phyloP scores from a whole-genome alignment of 768 basidiomycete genomes.

The Leccinum longicurvipes region DNA sequence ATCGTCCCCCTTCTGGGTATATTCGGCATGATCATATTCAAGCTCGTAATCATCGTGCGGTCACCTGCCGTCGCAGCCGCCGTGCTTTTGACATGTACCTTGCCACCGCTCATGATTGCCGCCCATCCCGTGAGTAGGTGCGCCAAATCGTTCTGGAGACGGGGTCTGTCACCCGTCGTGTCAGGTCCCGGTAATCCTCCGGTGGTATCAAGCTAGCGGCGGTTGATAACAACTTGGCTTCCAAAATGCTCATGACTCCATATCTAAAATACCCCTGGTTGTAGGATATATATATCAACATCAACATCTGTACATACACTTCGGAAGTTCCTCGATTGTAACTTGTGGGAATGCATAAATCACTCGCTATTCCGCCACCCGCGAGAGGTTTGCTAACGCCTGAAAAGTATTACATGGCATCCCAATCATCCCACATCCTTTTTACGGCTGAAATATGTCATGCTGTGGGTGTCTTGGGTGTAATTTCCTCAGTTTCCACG shows the following conservation, averaged over 20 bases:
- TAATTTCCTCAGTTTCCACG: conserved; percentile 62
- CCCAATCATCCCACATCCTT: conserved; percentile 70
- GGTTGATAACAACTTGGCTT: neutral
- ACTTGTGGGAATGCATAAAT: neutral
- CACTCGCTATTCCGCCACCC: too few species aligned
- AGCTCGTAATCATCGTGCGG: conserved; percentile 15
- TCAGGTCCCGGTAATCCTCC: neutral
- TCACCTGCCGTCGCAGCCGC: conserved; percentile 20
- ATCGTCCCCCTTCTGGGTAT: conserved; percentile 27
- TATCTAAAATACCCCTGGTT: neutral
- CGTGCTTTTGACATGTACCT: conserved; percentile 20
- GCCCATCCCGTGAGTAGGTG: conserved; percentile 8
- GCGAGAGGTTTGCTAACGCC: too few species aligned
- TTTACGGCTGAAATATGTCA: conserved; percentile 16
- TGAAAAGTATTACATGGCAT: conserved; percentile 42
- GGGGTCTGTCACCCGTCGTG: neutral
- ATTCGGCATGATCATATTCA: conserved; percentile 16
- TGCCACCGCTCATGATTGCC: conserved; percentile 17
- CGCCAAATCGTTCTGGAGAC: conserved; percentile 1
- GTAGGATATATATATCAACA: neutral
- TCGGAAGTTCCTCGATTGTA: neutral
- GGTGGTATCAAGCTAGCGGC: neutral
- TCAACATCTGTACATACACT: too few species aligned
- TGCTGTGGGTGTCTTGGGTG: conserved; percentile 31
- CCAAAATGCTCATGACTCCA: neutral